phyloP scores from a whole-genome alignment of 768 basidiomycete genomes.

The Tephrocybe sp. region DNA sequence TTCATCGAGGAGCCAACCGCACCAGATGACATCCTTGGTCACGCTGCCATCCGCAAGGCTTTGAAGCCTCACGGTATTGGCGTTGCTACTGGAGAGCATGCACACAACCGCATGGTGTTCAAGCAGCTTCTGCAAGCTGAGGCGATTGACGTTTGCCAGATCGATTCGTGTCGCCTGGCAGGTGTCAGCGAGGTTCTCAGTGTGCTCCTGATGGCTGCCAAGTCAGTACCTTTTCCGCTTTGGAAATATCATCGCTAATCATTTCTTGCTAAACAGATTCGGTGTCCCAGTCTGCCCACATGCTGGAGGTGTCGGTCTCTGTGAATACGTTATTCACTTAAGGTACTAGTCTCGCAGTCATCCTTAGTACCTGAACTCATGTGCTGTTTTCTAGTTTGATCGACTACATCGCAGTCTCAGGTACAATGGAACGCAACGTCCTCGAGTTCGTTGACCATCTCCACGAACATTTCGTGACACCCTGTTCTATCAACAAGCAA shows the following conservation, averaged over 20 bases:
- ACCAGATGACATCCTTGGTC: slow-evolving; percentile 87
- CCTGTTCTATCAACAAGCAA: slow-evolving; percentile 80
- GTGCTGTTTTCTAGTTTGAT: slow-evolving; percentile 53
- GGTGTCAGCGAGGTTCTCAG: slow-evolving; percentile 93
- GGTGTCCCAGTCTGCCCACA: slow-evolving; percentile 89
- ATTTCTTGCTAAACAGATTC: slow-evolving; percentile 41
- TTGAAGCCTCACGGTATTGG: slow-evolving; percentile 80
- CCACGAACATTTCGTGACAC: slow-evolving; percentile 90
- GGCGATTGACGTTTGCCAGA: slow-evolving; percentile 94
- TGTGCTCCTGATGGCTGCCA: slow-evolving; percentile 87
- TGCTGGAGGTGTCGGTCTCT: slow-evolving; percentile 91
- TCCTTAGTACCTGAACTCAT: background rate
- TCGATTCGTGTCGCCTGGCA: slow-evolving; percentile 91
- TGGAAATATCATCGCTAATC: background rate
- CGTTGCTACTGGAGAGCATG: slow-evolving; percentile 93
- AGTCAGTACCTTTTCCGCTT: slow-evolving; percentile 36
- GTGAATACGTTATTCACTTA: slow-evolving; percentile 87
- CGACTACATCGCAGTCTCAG: slow-evolving; percentile 91
- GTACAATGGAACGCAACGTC: slow-evolving; percentile 91
- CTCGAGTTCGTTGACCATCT: slow-evolving; percentile 89
- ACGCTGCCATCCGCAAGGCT: slow-evolving; percentile 74
- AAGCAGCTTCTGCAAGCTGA: slow-evolving; percentile 89
- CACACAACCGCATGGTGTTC: slow-evolving; percentile 93
- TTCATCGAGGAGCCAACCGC: slow-evolving; percentile 96
- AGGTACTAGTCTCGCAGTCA: slow-evolving; percentile 38